Percentiles rank a stretch among this genome's conserved stretches.
These are phyloP conservation scores for Lactifluus piperatus DNA, from an alignment of 768 basidiomycete species.

Conservation along the genomic window DNA sequence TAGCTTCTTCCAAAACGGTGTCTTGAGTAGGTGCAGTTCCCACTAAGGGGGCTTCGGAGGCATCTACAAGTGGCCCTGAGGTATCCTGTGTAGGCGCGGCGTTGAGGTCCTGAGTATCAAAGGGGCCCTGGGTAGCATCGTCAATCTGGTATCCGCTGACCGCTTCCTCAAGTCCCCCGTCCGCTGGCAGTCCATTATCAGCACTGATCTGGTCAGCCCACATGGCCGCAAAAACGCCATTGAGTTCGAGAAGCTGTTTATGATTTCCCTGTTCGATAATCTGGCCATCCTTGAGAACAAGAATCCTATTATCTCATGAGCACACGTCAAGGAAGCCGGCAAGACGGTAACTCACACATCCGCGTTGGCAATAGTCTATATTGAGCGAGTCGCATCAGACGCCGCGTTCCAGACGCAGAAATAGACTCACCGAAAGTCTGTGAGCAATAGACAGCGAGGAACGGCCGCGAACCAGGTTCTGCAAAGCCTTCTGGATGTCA, in stretches of 20 bases:
- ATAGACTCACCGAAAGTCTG: slow-evolving; percentile 48
- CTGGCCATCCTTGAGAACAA: slow-evolving; percentile 86
- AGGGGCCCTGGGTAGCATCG: slow-evolving; percentile 13
- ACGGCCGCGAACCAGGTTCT: slow-evolving; percentile 64
- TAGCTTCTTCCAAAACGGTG: neutral
- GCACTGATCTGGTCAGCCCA: slow-evolving; percentile 80
- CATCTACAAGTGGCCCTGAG: slow-evolving; percentile 12
- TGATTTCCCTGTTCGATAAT: slow-evolving; percentile 62
- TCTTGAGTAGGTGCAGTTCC: slow-evolving; percentile 17
- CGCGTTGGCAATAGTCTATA: slow-evolving; percentile 44
- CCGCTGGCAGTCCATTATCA: slow-evolving; percentile 42
- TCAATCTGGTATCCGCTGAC: slow-evolving; percentile 40
- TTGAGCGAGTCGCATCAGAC: slow-evolving; percentile 14
- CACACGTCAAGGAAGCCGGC: slow-evolving; percentile 2
- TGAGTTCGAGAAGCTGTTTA: slow-evolving; percentile 60
- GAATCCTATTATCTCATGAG: slow-evolving; percentile 44
- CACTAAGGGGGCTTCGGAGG: slow-evolving; percentile 14
- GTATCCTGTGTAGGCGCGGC: slow-evolving; percentile 13
- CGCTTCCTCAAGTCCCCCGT: slow-evolving; percentile 32
- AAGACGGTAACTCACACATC: slow-evolving; percentile 33
- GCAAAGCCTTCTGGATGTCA: slow-evolving; percentile 82
- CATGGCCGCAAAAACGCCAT: slow-evolving; percentile 75
- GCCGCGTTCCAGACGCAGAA: slow-evolving; percentile 1
- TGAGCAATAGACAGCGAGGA: slow-evolving; percentile 63
- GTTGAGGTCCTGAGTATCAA: slow-evolving; percentile 12